A percentile compares a stretch with the other conserved stretches of the same genome.
These are phyloP conservation scores for Rhododendron mucronatum DNA, from an alignment of 148 eudicot species.

Conservation along the genomic window DNA sequence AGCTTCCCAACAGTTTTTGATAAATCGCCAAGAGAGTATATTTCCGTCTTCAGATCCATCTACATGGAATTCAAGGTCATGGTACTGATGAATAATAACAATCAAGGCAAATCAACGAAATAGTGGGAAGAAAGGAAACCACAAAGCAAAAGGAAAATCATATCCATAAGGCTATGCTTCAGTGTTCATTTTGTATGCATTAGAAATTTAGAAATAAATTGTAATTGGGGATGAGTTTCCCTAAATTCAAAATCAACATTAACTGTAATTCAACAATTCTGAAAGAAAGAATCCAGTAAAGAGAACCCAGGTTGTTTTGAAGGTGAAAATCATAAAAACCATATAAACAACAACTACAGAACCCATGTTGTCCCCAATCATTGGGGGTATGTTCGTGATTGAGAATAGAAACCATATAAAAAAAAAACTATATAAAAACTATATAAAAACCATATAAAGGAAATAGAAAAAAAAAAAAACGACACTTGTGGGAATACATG, in stretches of 20 bases:
- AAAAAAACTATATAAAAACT: too few species aligned
- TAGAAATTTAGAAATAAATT: not conserved
- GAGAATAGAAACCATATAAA: too few species aligned
- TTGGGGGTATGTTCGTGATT: too few species aligned
- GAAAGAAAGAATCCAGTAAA: not conserved
- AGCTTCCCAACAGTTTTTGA: conserved; percentile 86
- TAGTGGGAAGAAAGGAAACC: not conserved
- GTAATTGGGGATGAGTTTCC: not conserved
- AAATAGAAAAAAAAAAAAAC: not conserved
- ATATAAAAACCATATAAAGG: not conserved
- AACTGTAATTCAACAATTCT: not conserved
- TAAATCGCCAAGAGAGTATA: conserved; percentile 88
- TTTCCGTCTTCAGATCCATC: conserved; percentile 97
- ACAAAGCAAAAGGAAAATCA: not conserved
- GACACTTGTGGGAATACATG: not conserved
- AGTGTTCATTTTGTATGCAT: not conserved
- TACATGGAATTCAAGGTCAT: conserved; percentile 28
- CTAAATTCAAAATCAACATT: not conserved
- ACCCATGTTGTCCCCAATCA: too few species aligned
- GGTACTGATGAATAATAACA: not conserved
- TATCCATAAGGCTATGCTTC: not conserved
- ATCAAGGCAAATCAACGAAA: not conserved
- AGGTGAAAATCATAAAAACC: not conserved
- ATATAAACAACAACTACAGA: too few species aligned
- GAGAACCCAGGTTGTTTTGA: not conserved